Percentiles rank a stretch among this genome's conserved stretches.
Evolutionary conservation across 1,284 basidiomycete genomes (phyloP).

Genomic region (Ganoderma lingzhi): DNA sequence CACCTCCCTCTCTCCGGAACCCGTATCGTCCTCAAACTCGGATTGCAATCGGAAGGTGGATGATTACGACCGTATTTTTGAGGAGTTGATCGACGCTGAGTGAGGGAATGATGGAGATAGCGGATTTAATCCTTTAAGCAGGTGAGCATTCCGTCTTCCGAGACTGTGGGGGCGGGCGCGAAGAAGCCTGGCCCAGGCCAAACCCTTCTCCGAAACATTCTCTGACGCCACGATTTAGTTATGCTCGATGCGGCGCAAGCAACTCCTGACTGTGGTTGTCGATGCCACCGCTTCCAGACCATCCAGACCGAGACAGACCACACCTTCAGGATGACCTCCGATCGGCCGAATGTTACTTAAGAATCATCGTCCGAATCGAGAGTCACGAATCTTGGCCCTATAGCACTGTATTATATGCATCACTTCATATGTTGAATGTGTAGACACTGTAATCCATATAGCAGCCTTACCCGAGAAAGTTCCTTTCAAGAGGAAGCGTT

Average conservation of each 20-base stretch:
- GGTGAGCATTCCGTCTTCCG: constrained; percentile 1
- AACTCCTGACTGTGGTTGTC: not conserved
- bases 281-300: not conserved
- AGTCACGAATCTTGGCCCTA: not conserved
- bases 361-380: not conserved
- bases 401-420: not conserved
- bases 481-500: not conserved
- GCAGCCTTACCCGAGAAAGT: not conserved
- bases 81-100: constrained; percentile 17
- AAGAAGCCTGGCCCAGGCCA: not conserved
- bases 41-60: constrained; percentile 17
- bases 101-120: not conserved
- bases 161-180: not conserved
- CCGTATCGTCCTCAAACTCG: constrained; percentile 5
- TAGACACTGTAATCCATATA: not conserved
- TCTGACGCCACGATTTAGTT: not conserved
- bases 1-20: constrained; percentile 14
- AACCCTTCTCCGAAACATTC: not conserved
- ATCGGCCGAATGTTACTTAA: not conserved
- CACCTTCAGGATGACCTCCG: not conserved
- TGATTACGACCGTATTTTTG: constrained; percentile 26
- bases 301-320: not conserved
- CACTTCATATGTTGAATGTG: not conserved
- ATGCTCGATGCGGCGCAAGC: not conserved
- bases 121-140: not conserved